Base-by-base conservation (phyloP, 1,284 basidiomycete genomes). In the Moesziomyces sp. region DNA sequence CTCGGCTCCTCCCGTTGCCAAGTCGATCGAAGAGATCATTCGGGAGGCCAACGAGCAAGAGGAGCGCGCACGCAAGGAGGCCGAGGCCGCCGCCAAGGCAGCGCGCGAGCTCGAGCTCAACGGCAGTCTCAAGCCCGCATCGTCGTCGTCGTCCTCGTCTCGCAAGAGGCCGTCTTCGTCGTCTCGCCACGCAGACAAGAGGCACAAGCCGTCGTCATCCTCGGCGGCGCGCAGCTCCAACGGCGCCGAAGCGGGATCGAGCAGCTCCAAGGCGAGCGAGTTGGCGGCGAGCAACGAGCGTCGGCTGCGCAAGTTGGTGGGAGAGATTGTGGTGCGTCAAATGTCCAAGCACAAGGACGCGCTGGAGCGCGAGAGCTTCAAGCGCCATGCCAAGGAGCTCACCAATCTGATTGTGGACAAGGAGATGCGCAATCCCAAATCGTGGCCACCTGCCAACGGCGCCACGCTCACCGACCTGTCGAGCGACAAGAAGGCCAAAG, bases 381-480 rank as follows among this genome's bases (percentile, higher is more conserved):
- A 99, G 88, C 91, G 91, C 81, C 90, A 97, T 81, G 96, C 97
- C 7, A 94, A 94, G 82, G 93, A 98, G 91, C 87, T 93, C 60
- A 92, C 94, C 0, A 88, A 90, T 62, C 84, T 92, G 35, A 91
- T 99, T 54, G 88, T 91, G 18, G 91, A 93, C 60, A 98, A 97
- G 85, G 97, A 99, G 87, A 95, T 94, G 86, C 94, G 93, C 83
- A 78, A 79, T 23, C 76, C 78, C 30, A 80, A 80, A 28, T 62
- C 67, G 19, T 82, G 79, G 77, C 79, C 79, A 90, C 92, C 4
- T 85, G 89, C n/a, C 89, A 88, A 11, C 87, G 63, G 68, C 23
- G 38, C 54, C 0, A 48, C 66, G 8, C 19, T 76, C 13, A 66
- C 69, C 3, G 74, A 74, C 33, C 62, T 99, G 11, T 90, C 92